Base-by-base conservation (phyloP, 78 protist genomes). In the Corallochytrium limacisporum region DNA sequence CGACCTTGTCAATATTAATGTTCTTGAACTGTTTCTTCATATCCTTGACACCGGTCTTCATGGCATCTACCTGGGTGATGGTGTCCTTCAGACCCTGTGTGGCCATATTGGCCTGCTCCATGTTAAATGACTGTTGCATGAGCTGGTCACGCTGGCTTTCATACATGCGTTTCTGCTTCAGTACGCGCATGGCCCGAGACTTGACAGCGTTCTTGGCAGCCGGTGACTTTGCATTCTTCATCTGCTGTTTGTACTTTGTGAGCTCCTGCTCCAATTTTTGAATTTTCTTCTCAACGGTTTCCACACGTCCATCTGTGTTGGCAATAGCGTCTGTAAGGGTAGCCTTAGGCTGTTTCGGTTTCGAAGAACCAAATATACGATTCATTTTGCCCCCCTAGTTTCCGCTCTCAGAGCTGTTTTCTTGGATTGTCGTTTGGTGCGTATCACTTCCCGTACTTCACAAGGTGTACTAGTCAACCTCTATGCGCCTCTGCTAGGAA, bases 71-170 rank as follows among this genome's bases (percentile, higher is more conserved):
- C 54, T 65, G 72, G 16, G 7, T 20, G 36, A 32, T 24, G 26
- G 68, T 38, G 65, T 76, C 86, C 63, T 66, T 63, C 71, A 81
- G 56, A 9, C 65, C 60, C 61, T 85, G 80, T 9, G 82, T 71
- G 3, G 82, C 74, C 49, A 81, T 78, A 18, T 53, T 50, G 13
- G 67, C 77, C 72, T 85, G 91, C 18, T 85, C 86, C 84, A 85
- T 72, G 65, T 78, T 85, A 69, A 85, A 85, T 28, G 84, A 62
- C 70, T 78, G 83, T 47, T 43, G 49, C 63, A 59, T n/a, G 42
- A 85, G 26, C 62, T 71, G 78, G 44, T 81, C 84, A 26, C 84
- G 42, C 63, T 85, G 91, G 40, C 42, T 66, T 37, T 81, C 86
- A 38, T 85, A 84, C 82, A 67, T 49, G 46, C 65, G 74, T 59